Evolutionary conservation across 2,329 filamentous ascomycete species (phyloP), one percentile per base, ranked within the genome.

Genomic region (Xylaria sp.): DNA sequence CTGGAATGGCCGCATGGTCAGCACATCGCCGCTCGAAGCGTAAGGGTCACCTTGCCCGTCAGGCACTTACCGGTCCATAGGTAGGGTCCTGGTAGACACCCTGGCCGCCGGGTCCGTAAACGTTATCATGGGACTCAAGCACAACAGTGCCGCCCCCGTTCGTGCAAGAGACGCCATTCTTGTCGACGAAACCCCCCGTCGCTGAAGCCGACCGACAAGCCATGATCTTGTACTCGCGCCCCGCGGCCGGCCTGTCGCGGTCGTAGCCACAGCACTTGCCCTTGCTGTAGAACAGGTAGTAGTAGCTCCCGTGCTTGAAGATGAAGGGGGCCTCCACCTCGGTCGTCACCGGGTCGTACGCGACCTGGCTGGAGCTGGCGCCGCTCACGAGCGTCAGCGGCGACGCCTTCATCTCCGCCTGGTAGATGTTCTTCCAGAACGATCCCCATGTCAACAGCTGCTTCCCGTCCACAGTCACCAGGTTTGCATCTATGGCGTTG

Each of bases 101-200:
- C 71, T 90, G 87, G 37, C 87, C 87, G 63, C 88, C 88, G 15
- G 88, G 87, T 29, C 84, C 87, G 67, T 90, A 90, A 0, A 89
- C 80, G 25, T 75, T 83, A 5, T 75, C 84, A 66, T 90, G 86
- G 13, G 80, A 85, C 64, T 82, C 80, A 0, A 90, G 77, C 0
- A 91, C 83, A 3, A 84, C 76, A 0, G 84, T 87, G 1, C 88
- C 88, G 8, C 88, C 87, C 17, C 72, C 64, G 8, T 33, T 64
- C 1, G 69, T 70, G 60, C 72, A 73, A 1, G 69, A 59, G 1
- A 44, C 62, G 4, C 70, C 72, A 21, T 33, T 64, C 19, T 61
- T 52, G 23, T 72, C 72, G 6, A 71, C 70, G 43, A 84, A 90
- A 1, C 76, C 76, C 1, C 84, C 78, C 2, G 79, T 85, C 0